Conservation (phyloP, 257 asterid species). For the Plantago major region DNA sequence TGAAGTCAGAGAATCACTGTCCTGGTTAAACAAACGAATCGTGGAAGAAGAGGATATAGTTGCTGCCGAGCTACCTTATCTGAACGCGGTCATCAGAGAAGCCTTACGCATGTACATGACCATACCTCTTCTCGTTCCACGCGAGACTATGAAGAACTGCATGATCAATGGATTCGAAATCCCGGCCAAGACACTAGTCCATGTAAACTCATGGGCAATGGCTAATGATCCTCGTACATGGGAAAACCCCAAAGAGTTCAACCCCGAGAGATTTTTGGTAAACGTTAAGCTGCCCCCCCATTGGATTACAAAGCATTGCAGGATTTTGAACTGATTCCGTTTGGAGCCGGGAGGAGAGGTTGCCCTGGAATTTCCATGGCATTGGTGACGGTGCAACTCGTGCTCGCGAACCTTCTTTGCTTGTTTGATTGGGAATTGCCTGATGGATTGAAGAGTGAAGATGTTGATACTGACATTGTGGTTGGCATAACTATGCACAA, state of each 20-base stretch:
- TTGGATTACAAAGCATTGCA: conserved; percentile 9
- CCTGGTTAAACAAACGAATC: background rate
- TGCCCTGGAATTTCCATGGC: conserved; percentile 50
- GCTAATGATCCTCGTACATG: conserved; percentile 20
- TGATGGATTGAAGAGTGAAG: conserved; percentile 25
- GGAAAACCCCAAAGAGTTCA: conserved; percentile 18
- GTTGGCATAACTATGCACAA: conserved; percentile 47
- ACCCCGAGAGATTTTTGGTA: conserved; percentile 21
- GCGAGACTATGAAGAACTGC: conserved; percentile 10
- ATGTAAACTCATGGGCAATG: conserved; percentile 19
- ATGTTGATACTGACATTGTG: conserved; percentile 13
- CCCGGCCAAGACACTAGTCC: conserved; percentile 16
- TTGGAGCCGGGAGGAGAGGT: conserved; percentile 44
- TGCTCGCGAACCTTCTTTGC: conserved; percentile 39
- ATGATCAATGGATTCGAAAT: conserved; percentile 14
- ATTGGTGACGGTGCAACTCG: conserved; percentile 37
- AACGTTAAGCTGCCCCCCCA: background rate
- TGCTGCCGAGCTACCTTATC: conserved; percentile 1
- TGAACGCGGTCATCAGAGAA: conserved; percentile 22
- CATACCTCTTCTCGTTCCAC: conserved; percentile 11
- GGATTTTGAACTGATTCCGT: conserved; percentile 32
- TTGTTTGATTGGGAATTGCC: conserved; percentile 42
- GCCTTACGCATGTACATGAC: conserved; percentile 17
- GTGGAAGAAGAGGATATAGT: conserved; percentile 7
- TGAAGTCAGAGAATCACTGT: conserved; percentile 10